Evolutionary conservation across 2,329 filamentous ascomycete species (phyloP), one percentile per base, ranked within the genome.

Genomic region (Talaromyces sp.): DNA sequence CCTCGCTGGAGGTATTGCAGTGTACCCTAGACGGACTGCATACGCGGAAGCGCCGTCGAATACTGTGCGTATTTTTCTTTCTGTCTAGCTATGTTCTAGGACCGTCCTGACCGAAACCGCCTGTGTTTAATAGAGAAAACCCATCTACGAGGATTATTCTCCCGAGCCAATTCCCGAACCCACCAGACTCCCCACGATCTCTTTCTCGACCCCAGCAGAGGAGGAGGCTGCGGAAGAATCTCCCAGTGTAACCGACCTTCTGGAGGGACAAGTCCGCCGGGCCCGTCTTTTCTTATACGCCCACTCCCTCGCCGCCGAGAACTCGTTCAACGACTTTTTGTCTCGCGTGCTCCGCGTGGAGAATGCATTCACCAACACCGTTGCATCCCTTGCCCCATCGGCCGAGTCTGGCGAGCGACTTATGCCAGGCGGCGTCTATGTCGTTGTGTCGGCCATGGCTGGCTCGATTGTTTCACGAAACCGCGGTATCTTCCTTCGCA

Each of bases 391-490:
- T 44, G 95, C 93, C 22, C 95, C 95, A 32, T 82, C 92, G 42
- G 88, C 88, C 70, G 89, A 93, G 77, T 91, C 87, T 63, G 91
- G 90, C 74, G 95, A 99, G 82, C 87, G 88, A 73, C 84, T 99
- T 61, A 88, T 98, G 78, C 95, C 95, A 36, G 93, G 93, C 28
- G 83, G 87, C 63, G 86, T 98, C 68, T 98, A 98, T 79, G 92
- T 98, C 54, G 85, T 97, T 32, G 93, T 99, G 55, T 89, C 93
- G 49, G 88, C 91, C 70, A 97, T 99, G 93, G 91, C 95, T 39
- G 95, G 93, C 68, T 92, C 87, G 76, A 98, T 99, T 74, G 81
- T 97, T 60, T 87, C 91, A 60, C 87, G 93, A 65, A 96, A 96
- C 81, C 88, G 93, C 69, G 93, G 90, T 76, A 84, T 98, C 65